Conservation (phyloP, 2,329 filamentous ascomycete species). For the Pyricularia pennisetigena region DNA sequence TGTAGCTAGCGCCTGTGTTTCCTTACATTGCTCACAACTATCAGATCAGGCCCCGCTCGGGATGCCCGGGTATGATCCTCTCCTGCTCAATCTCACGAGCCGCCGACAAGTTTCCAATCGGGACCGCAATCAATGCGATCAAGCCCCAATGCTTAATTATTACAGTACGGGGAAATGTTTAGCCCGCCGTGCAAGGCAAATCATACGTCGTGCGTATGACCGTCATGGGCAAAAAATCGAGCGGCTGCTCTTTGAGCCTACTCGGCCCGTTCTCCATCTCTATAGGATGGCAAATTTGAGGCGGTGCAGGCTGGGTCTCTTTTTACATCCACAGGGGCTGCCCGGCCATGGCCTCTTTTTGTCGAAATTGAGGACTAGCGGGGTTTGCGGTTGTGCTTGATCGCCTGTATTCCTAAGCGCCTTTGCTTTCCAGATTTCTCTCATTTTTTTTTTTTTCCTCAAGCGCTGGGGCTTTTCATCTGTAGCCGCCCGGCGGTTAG, state of each 20-base stretch:
- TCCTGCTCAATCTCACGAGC: not conserved
- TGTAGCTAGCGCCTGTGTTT: not conserved
- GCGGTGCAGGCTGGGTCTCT: not conserved
- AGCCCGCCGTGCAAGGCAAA: not conserved
- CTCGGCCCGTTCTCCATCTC: not conserved
- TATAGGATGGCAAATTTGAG: not conserved
- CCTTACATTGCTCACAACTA: not conserved
- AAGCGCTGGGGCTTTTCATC: not conserved
- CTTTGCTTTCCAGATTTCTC: not conserved
- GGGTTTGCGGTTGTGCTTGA: not conserved
- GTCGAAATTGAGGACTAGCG: no score
- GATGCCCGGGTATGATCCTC: not conserved
- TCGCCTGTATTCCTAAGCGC: not conserved
- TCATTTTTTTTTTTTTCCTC: not conserved
- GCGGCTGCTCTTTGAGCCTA: not conserved
- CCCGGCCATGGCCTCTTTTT: not conserved
- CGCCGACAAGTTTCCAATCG: not conserved
- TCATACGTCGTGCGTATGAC: not conserved
- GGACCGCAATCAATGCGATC: not conserved
- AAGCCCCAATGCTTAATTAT: not conserved
- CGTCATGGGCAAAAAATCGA: not conserved
- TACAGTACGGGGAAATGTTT: not conserved
- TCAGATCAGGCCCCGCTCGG: not conserved
- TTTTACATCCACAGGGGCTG: not conserved
- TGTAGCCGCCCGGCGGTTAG: not conserved